These are phyloP conservation scores for Xylaria sp. DNA, from an alignment of 2,329 filamentous ascomycete genomes.

Conservation along the genomic window DNA sequence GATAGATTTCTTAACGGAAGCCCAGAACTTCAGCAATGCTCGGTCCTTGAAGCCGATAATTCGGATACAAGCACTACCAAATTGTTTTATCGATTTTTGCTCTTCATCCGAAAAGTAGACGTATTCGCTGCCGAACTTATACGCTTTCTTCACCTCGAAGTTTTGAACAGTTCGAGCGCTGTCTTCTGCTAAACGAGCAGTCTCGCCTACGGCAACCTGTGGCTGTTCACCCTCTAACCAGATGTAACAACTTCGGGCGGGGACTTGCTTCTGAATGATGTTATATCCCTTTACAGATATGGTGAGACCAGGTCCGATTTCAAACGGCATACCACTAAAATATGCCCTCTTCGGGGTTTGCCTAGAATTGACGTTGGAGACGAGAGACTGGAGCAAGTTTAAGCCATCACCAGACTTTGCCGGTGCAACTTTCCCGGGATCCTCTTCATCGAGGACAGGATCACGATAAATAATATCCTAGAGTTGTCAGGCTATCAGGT, in stretches of 20 bases:
- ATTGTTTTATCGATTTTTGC: conserved; percentile 78
- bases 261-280: conserved; percentile 83
- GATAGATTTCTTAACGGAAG: conserved; percentile 83
- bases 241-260: conserved; percentile 85
- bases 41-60: conserved; percentile 95
- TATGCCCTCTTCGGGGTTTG: conserved; percentile 85
- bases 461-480: conserved; percentile 92
- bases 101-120: conserved; percentile 89
- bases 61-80: conserved; percentile 84
- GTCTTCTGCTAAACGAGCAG: conserved; percentile 80
- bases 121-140: conserved; percentile 94
- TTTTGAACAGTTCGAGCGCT: conserved; percentile 82
- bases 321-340: conserved; percentile 87
- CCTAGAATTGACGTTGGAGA: conserved; percentile 91
- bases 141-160: conserved; percentile 86
- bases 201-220: conserved; percentile 81
- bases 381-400: conserved; percentile 79
- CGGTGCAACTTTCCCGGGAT: conserved; percentile 67
- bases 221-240: conserved; percentile 88
- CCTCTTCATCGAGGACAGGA: conserved; percentile 75
- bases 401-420: conserved; percentile 80
- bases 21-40: conserved; percentile 80
- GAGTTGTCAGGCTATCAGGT: conserved; percentile 40
- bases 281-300: conserved; percentile 97
- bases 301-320: conserved; percentile 83